These are phyloP conservation scores for Pseudomassariella vexata DNA, from an alignment of 2,329 filamentous ascomycete genomes.

Conservation along the genomic window DNA sequence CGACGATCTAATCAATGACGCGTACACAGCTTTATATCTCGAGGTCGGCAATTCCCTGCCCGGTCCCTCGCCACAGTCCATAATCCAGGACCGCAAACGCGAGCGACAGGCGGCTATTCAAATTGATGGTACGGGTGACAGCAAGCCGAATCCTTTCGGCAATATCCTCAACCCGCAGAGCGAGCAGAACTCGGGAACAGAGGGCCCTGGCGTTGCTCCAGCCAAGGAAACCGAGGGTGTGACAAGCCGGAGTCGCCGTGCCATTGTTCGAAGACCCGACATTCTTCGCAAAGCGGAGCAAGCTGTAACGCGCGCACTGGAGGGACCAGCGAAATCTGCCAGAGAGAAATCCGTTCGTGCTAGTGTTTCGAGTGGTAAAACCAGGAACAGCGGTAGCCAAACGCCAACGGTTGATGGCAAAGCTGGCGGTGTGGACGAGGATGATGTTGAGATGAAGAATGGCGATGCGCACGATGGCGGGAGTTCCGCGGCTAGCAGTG, in stretches of 20 bases:
- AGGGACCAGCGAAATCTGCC: constrained; percentile 38
- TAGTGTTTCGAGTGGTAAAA: constrained; percentile 46
- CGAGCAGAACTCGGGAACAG: constrained; percentile 30
- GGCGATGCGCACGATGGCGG: constrained; percentile 12
- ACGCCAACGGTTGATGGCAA: constrained; percentile 22
- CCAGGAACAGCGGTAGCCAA: constrained; percentile 31
- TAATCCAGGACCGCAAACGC: constrained; percentile 37
- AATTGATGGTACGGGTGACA: constrained; percentile 27
- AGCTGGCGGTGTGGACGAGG: constrained; percentile 29
- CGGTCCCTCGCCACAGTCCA: constrained; percentile 38
- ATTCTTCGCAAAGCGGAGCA: constrained; percentile 58
- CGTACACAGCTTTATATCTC: constrained; percentile 73
- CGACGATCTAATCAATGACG: constrained; percentile 90
- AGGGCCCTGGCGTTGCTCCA: constrained; percentile 23
- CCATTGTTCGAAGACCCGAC: constrained; percentile 48
- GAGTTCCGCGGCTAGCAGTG: constrained; percentile 52
- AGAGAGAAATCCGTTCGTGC: constrained; percentile 40
- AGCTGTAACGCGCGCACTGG: constrained; percentile 44
- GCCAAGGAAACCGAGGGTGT: constrained; percentile 26
- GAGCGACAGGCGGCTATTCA: constrained; percentile 30
- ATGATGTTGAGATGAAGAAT: constrained; percentile 19
- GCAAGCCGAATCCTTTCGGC: constrained; percentile 31
- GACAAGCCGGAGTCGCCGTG: constrained; percentile 34
- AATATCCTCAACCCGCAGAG: constrained; percentile 37
- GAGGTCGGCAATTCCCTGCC: constrained; percentile 58